Evolutionary conservation across 805 yeast species (phyloP), one percentile per base, ranked within the genome.

Genomic region (Yarrowia sp.): DNA sequence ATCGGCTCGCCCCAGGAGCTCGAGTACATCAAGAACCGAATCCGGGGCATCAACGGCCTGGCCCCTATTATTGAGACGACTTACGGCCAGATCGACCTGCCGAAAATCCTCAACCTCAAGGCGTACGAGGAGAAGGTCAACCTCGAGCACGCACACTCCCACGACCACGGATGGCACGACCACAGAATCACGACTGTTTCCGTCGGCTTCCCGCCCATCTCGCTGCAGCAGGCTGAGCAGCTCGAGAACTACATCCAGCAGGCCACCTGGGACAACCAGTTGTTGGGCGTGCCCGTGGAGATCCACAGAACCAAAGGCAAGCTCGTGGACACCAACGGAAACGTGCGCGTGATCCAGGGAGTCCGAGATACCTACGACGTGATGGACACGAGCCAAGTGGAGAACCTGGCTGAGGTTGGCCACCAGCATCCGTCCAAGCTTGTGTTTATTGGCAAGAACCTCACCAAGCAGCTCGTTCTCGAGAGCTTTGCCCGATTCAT

Each of bases 361-460:
- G 99, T 94, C 0, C 79, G 98, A 64, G 94, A 91, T 62, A 90
- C 96, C 0, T 94, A 90, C 73, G 99, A 94, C 65, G 77, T 90
- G 2, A 78, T 86, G 4, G 84, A 81, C 13, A 77, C 77, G 1
- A 61, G 42, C 16, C 47, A 55, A 27, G 47, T 38, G 29, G 61
- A 55, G 36, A 64, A 65, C 33, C 22, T 66, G 27, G 76, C 76
- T 6, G 68, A 68, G 5, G 68, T 71, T 44, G 76, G 78, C 4
- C 79, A 75, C 0, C 70, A 77, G 1, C 68, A 67, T 0, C 64
- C 71, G 29, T 84, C 86, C 63, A 88, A 86, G 72, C 65, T 90
- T 25, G 92, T 90, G 1, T 75, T 90, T 12, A 90, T 90, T 39
- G 97, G 97, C 1, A 86, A 88, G 71, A 78, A 81, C 49, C 72